Conservation (phyloP, 106 monocot species). For the Phalaenopsis equestris region DNA sequence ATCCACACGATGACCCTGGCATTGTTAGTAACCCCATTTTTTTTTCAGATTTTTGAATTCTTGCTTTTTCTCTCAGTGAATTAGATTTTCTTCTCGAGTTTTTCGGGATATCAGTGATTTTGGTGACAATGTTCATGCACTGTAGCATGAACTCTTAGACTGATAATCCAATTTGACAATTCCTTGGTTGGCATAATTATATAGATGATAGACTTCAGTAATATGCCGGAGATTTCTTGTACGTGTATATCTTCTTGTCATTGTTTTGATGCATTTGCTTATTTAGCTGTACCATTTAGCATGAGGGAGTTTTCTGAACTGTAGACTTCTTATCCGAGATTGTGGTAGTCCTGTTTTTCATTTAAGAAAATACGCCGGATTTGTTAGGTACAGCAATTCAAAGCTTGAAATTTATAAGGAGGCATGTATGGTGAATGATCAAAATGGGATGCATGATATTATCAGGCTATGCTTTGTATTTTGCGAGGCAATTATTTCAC, state of each 20-base stretch:
- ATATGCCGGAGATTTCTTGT: too few relatives aligned
- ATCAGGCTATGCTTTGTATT: background rate
- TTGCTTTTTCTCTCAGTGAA: background rate
- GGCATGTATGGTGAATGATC: background rate
- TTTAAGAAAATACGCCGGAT: background rate
- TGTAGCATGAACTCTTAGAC: background rate
- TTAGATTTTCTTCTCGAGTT: background rate
- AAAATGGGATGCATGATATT: background rate
- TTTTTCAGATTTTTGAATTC: background rate
- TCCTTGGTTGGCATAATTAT: too few relatives aligned
- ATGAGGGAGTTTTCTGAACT: background rate
- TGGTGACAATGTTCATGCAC: background rate
- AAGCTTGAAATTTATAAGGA: background rate
- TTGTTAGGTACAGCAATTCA: background rate
- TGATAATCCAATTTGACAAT: background rate
- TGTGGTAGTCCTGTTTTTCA: background rate
- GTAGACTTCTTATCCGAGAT: background rate
- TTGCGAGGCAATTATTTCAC: background rate
- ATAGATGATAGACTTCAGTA: too few relatives aligned
- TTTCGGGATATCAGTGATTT: background rate
- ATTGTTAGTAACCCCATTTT: constrained; percentile 33
- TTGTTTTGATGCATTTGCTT: too few relatives aligned
- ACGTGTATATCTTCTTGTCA: too few relatives aligned
- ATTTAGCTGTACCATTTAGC: too few relatives aligned
- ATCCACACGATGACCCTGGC: constrained; percentile 47